Conservation (phyloP, 495 filamentous ascomycete genomes). For the Tuber calosporum region DNA sequence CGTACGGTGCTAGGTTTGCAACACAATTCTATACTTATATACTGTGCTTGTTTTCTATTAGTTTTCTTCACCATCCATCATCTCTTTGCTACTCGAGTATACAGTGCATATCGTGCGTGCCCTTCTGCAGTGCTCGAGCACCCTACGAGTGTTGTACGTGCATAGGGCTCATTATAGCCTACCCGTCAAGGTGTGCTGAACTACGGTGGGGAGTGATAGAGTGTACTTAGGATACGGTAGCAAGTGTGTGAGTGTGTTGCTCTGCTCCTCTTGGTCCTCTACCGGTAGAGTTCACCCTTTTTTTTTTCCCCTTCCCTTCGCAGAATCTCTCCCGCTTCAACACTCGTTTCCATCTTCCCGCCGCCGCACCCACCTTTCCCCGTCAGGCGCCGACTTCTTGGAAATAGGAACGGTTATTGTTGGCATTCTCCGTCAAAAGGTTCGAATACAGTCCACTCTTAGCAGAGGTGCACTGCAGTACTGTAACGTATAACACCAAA, state of each 20-base stretch:
- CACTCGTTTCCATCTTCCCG: constrained; percentile 2
- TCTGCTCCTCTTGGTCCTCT: background rate
- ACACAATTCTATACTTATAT: background rate
- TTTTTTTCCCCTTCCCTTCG: background rate
- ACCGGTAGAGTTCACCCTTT: background rate
- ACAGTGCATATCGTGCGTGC: background rate
- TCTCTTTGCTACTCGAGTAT: too few species aligned
- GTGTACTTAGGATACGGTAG: background rate
- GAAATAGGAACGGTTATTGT: background rate
- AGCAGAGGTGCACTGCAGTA: background rate
- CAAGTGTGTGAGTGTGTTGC: background rate
- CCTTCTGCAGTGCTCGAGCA: background rate
- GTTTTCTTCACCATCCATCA: background rate
- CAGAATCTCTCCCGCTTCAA: background rate
- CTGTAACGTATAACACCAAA: background rate
- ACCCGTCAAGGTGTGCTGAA: background rate
- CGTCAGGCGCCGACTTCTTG: constrained; percentile 22
- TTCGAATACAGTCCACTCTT: background rate
- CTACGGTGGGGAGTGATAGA: background rate
- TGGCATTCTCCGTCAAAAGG: background rate
- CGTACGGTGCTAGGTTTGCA: background rate
- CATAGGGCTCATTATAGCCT: background rate
- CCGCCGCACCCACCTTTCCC: constrained; percentile 34
- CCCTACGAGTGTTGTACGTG: background rate
- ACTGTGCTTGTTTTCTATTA: too few species aligned